Base-by-base conservation (phyloP, 177 flowering plant genomes). In the Telopea speciosissima region DNA sequence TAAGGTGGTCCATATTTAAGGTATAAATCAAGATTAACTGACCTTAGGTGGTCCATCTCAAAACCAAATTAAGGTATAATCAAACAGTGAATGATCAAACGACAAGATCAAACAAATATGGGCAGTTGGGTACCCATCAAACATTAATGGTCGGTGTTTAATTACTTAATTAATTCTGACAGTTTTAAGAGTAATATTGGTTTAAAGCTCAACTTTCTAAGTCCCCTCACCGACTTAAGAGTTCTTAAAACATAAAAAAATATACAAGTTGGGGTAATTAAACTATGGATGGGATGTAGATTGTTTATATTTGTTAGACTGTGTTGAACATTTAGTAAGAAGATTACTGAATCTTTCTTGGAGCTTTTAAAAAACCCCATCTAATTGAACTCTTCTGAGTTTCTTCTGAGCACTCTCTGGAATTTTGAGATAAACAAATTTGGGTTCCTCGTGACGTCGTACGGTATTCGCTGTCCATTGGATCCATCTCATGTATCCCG, bases 401-500 rank as follows among this genome's bases (percentile, higher is more conserved):
- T n/a, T n/a, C n/a, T n/a, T 49, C 54, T 49, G 66, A 63, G 24
- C 49, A 45, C 70, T 65, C 74, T 66, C 65, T 66, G 80, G 70
- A 52, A 40, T 17, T 70, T 74, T 33, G 60, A 59, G 71, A 67
- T 74, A 68, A 75, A 71, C 3, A 78, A 78, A 77, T 71, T 36
- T 72, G 73, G 66, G 54, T 22, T 65, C 75, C 78, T 72, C 75
- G 72, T 79, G 77, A 73, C 23, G 28, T 67, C 24, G 59, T 73
- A 42, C 70, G 64, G 74, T 80, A 82, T 70, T 69, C 62, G 83
- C 81, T 84, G 85, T 75, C 72, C 77, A 81, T 76, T 76, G 68
- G 83, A 82, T 76, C 74, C 33, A 73, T 36, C 74, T 79, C 85
- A 81, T 82, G 87, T 84, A 85, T 74, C 60, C 81, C 85, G 79